Evolutionary conservation across 2,329 filamentous ascomycete species (phyloP).

Genomic region (Arachnomyces sp.): DNA sequence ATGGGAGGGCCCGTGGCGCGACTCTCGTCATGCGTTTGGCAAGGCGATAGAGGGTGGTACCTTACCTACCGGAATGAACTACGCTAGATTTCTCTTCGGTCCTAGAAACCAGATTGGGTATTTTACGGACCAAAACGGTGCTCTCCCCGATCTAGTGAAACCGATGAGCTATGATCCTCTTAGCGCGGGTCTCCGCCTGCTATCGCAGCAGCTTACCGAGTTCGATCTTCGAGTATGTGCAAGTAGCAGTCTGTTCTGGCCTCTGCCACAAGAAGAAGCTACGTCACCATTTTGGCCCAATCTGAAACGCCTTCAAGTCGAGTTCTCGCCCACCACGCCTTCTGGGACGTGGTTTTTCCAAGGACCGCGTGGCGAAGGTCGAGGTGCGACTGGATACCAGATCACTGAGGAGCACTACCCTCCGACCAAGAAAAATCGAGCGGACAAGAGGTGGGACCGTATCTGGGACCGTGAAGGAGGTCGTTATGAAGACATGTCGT

Average conservation of each 20-base stretch:
- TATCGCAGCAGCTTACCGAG: constrained; percentile 2
- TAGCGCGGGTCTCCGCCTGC: constrained; percentile 4
- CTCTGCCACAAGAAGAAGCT: constrained; percentile 9
- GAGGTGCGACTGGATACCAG: constrained; percentile 1
- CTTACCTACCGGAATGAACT: constrained; percentile 2
- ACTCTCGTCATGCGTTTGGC: constrained; percentile 7
- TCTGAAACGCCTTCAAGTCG: constrained; percentile 4
- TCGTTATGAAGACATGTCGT: background rate
- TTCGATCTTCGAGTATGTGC: constrained; percentile 3
- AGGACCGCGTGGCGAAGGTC: constrained; percentile 3
- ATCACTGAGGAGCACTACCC: constrained; percentile 5
- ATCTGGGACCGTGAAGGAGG: background rate
- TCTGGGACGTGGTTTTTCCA: constrained; percentile 8
- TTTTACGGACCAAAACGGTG: background rate
- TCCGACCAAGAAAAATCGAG: constrained; percentile 2
- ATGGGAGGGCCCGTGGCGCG: constrained; percentile 6
- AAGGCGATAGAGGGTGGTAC: constrained; percentile 1
- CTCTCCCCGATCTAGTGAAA: constrained; percentile 4
- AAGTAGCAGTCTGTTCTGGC: constrained; percentile 7
- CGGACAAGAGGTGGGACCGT: constrained; percentile 4
- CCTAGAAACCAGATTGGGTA: too few relatives aligned
- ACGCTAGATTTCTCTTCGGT: constrained; percentile 1
- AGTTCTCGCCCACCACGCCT: constrained; percentile 6
- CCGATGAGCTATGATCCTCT: constrained; percentile 5
- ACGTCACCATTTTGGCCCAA: constrained; percentile 4